phyloP scores from a whole-genome alignment of 2,329 filamentous ascomycete species.

The Aspergillus tamarii region DNA sequence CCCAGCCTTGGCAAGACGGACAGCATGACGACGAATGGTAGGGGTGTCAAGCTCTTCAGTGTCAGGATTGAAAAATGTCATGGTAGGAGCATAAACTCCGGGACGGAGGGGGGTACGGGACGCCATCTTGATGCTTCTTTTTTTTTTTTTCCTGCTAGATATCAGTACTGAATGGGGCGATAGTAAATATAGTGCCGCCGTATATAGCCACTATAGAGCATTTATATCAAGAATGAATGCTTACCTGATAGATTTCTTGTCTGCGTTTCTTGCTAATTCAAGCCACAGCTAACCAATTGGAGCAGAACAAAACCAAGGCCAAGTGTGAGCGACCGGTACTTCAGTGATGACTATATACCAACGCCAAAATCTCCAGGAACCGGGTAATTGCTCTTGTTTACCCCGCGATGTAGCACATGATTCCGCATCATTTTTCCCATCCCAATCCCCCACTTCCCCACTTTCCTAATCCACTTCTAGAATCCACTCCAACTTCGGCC shows the following conservation, averaged over 20 bases:
- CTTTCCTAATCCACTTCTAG: constrained; percentile 1
- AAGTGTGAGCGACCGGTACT: background rate
- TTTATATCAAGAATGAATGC: background rate
- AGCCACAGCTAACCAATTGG: background rate
- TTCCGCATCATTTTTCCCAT: constrained; percentile 1
- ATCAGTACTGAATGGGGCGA: background rate
- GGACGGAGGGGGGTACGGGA: constrained; percentile 67
- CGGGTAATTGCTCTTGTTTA: background rate
- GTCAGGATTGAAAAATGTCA: constrained; percentile 85
- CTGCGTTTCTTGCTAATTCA: background rate
- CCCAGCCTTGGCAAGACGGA: constrained; percentile 75
- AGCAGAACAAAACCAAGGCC: background rate
- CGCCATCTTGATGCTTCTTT: constrained; percentile 24
- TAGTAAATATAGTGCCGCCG: background rate
- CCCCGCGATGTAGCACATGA: background rate
- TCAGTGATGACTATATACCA: background rate
- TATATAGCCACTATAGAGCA: background rate
- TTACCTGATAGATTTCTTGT: background rate
- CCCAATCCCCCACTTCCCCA: constrained; percentile 8
- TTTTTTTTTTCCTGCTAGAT: background rate
- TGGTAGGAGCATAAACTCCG: constrained; percentile 85
- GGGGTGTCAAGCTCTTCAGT: constrained; percentile 84
- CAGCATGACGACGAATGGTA: constrained; percentile 77
- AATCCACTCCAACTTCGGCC: background rate
- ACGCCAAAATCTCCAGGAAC: background rate